Base-by-base conservation (phyloP, 2,329 filamentous ascomycete genomes). In the Nemania serpens region DNA sequence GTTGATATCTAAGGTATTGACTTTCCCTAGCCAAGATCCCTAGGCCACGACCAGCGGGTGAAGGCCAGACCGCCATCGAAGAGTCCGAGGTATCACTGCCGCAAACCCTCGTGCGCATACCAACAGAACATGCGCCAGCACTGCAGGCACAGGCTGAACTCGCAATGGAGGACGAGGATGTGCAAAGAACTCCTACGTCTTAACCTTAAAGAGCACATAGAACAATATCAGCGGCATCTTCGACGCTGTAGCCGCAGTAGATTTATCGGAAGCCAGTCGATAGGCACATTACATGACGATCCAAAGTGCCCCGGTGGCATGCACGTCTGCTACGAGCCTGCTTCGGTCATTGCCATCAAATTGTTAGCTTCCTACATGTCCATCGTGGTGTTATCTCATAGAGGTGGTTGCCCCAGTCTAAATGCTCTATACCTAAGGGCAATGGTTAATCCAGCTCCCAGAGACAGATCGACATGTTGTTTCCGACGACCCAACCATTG, bases 61-160 rank as follows among this genome's bases (percentile, higher is more conserved):
- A 78, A 29, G 72, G 75, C 52, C 75, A 79, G 45, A 13, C 50
- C 9, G 45, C 46, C 9, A 70, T 75, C 2, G 75, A 79, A 37
- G 75, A 77, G 65, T 75, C 81, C 53, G 68, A 77, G 56, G 70
- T 81, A n/a, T 77, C 84, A 42, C 79, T 95, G 42, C 91, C 91
- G 1, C 90, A 94, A 72, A 94, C 91, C 17, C 82, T 96, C 15
- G 91, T 96, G 37, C 86, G 91, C 65, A 94, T 95, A 67, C 91
- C 91, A 1, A 93, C 91, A 15, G 89, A 94, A 67, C 90, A 93
- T 75, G 87, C 86, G 12, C 86, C 86, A 25, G 78, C 84, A 22
- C 73, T 89, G 6, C 86, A 88, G 66, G 85, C 84, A 18, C 84
- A 87, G 50, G 80, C 84, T 13, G 84, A 87, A 41, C 82, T 77